phyloP scores from a whole-genome alignment of 1,284 basidiomycete species.

The Cryptococcus maquisensis region DNA sequence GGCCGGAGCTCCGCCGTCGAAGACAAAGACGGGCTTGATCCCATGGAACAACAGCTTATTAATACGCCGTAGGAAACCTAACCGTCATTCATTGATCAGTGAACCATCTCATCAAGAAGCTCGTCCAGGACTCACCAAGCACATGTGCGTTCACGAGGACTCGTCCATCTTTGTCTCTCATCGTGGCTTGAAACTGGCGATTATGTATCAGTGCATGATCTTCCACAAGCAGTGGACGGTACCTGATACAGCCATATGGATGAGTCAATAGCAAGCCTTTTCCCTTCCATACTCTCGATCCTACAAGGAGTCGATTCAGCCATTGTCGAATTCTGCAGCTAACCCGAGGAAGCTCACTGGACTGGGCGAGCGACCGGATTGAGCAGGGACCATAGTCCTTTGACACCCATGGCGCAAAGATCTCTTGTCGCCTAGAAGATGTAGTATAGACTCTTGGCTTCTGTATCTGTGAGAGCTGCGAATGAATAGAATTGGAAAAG shows the following conservation, averaged over 20 bases:
- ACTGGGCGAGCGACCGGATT: slow-evolving; percentile 83
- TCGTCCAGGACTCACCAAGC: slow-evolving; percentile 56
- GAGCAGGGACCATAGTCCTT: slow-evolving; percentile 88
- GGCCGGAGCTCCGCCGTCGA: slow-evolving; percentile 87
- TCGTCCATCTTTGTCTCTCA: slow-evolving; percentile 94
- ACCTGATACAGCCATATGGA: slow-evolving; percentile 93
- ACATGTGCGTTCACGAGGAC: slow-evolving; percentile 91
- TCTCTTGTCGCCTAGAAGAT: background rate
- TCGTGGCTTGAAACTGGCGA: slow-evolving; percentile 88
- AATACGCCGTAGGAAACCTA: slow-evolving; percentile 77
- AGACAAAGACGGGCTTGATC: slow-evolving; percentile 95
- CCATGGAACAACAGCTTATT: slow-evolving; percentile 94
- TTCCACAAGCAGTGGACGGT: background rate
- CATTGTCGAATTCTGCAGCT: background rate
- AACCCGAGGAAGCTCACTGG: slow-evolving; percentile 65
- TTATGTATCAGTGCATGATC: background rate
- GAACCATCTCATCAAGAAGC: no score
- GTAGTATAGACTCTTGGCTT: background rate
- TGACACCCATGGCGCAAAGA: slow-evolving; percentile 74
- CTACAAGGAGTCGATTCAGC: slow-evolving; percentile 48
- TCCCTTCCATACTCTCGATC: slow-evolving; percentile 86
- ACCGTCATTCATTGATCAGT: background rate
- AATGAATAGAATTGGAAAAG: background rate
- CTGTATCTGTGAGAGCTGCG: background rate
- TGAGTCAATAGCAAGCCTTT: slow-evolving; percentile 90